phyloP scores from a whole-genome alignment of 2,329 filamentous ascomycete genomes.

The Fusarium luffae region DNA sequence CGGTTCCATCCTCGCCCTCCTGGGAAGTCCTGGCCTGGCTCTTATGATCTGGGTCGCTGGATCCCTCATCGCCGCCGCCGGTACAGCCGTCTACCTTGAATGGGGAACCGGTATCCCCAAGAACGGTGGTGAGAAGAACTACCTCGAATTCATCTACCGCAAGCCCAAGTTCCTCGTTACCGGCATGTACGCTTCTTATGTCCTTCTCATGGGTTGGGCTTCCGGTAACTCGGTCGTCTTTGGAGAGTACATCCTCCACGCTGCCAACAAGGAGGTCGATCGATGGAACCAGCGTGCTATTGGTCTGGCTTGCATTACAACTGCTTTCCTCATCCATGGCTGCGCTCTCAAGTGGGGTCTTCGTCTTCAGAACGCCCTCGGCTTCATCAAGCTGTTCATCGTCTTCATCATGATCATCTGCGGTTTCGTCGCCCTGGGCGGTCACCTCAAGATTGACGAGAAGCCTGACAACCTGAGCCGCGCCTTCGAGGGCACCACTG shows the following conservation, averaged over 20 bases:
- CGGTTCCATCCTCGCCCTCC: constrained; percentile 65
- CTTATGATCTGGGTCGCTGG: constrained; percentile 73
- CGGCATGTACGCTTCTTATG: constrained; percentile 69
- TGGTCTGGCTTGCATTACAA: constrained; percentile 73
- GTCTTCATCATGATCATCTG: constrained; percentile 73
- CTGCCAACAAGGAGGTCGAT: constrained; percentile 69
- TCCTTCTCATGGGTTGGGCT: constrained; percentile 73
- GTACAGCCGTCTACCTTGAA: constrained; percentile 73
- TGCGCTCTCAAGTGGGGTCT: constrained; percentile 73
- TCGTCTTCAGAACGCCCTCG: constrained; percentile 73
- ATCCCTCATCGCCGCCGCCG: constrained; percentile 69
- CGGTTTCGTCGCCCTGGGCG: constrained; percentile 70
- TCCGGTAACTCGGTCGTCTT: constrained; percentile 76
- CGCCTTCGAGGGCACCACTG: constrained; percentile 73
- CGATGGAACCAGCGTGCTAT: constrained; percentile 76
- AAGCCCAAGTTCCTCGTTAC: constrained; percentile 71
- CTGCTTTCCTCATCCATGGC: constrained; percentile 74
- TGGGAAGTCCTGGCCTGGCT: constrained; percentile 70
- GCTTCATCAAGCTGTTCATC: constrained; percentile 73
- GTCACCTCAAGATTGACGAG: constrained; percentile 66
- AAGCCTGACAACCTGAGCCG: constrained; percentile 72
- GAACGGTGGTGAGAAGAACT: constrained; percentile 75
- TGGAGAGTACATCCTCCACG: constrained; percentile 76
- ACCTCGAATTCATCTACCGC: constrained; percentile 72
- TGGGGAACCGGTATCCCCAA: constrained; percentile 73